Evolutionary conservation across 176 grass and related monocot genomes (phyloP).

Genomic region (Musa troglodytarum): DNA sequence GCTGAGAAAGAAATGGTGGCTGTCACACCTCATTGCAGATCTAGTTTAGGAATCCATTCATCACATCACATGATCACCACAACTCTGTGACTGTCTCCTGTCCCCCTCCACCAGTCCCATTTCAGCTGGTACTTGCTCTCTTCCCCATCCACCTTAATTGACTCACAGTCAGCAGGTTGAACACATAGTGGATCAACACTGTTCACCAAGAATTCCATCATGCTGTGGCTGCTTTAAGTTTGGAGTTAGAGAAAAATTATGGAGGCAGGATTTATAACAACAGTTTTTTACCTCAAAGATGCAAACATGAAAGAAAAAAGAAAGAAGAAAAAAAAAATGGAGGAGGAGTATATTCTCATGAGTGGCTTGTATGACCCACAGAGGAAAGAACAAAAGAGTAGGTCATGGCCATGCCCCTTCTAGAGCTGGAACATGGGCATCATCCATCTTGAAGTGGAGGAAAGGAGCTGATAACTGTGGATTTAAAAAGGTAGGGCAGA

Average conservation of each 20-base stretch:
- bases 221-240: neutral
- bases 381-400: neutral
- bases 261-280: too few relatives aligned
- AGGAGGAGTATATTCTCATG: neutral
- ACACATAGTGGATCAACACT: neutral
- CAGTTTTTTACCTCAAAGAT: neutral
- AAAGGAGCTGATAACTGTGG: neutral
- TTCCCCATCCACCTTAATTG: neutral
- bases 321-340: too few relatives aligned
- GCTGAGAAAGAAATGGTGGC: neutral
- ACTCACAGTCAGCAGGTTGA: neutral
- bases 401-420: neutral
- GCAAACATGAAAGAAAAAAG: neutral
- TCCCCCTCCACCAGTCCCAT: neutral
- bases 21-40: slow-evolving; percentile 2
- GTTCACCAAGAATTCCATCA: neutral
- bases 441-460: neutral
- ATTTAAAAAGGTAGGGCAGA: neutral
- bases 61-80: neutral
- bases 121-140: neutral
- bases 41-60: neutral
- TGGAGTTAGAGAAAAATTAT: neutral
- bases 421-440: neutral
- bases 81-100: neutral
- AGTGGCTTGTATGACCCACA: neutral